Evolutionary conservation across 2,329 filamentous ascomycete species (phyloP), one percentile per base, ranked within the genome.

Genomic region (Calonectria leucothoes): DNA sequence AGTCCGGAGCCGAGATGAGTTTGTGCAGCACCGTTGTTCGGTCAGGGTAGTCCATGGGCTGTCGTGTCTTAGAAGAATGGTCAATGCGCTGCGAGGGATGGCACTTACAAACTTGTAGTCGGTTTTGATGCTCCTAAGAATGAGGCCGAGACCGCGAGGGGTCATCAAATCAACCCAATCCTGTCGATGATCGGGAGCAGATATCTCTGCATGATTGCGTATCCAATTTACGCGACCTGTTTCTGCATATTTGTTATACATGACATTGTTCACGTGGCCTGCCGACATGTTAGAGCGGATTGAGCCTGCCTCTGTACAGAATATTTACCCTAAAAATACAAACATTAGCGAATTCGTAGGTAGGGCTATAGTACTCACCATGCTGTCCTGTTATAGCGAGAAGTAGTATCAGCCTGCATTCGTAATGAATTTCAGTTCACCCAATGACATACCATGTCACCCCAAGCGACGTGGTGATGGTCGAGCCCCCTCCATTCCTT

Each of bases 1-100:
- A 74, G 23, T 79, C 72, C 3, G 92, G 93, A 71, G 88, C 83
- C 29, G 84, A 82, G 3, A 88, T 85, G 15, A 98, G 89, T 82
- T 93, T 96, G 85, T 98, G 95, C 79, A 96, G 93, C 25, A 97
- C 94, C 0, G 94, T 95, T 74, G 98, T 91, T 63, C 90, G 90
- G 83, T 98, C 95, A 0, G 95, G 95, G 83, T 91, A 97, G 39
- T 89, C 93, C 91, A 98, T 93, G 20, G 95, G 95, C 94, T 95
- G 76, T 59, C 3, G 1, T 23, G 20, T 27, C 17, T 25, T 52
- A 52, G n/a, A 64, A 17, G n/a, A 8, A 5, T 31, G 49, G 10
- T 57, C 39, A 15, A 1, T 59, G n/a, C 4, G 6, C 0, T 31
- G 5, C 0, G 12, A 14, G 8, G 12, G 11, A 5, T 31, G 3